phyloP scores from a whole-genome alignment of 2,329 filamentous ascomycete species.

The Penicillium sp. region DNA sequence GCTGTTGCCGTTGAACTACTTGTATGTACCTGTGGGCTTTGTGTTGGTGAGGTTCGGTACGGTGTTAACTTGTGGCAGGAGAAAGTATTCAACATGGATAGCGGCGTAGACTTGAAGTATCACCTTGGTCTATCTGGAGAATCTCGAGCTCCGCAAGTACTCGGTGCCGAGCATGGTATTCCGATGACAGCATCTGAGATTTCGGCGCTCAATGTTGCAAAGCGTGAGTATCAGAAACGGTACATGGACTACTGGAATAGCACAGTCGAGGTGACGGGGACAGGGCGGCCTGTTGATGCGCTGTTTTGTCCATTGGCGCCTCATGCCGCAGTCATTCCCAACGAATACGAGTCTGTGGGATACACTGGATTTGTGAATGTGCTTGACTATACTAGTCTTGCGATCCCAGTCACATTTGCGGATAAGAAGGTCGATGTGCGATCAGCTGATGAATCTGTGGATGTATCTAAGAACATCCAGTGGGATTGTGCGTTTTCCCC shows the following conservation, averaged over 20 bases:
- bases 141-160: slow-evolving; percentile 45
- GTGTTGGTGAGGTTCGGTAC: not conserved
- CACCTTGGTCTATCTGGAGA: slow-evolving; percentile 58
- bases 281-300: slow-evolving; percentile 54
- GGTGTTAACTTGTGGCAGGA: slow-evolving; percentile 21
- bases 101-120: slow-evolving; percentile 51
- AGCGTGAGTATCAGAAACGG: slow-evolving; percentile 55
- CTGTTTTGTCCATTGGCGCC: slow-evolving; percentile 45
- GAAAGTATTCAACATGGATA: slow-evolving; percentile 41
- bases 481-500: slow-evolving; percentile 46
- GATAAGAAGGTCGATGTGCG: slow-evolving; percentile 52
- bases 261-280: slow-evolving; percentile 51
- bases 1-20: slow-evolving; percentile 38
- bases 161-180: slow-evolving; percentile 31
- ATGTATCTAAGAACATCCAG: slow-evolving; percentile 47
- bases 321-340: slow-evolving; percentile 42
- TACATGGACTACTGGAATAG: slow-evolving; percentile 66
- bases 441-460: slow-evolving; percentile 39
- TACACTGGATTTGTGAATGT: slow-evolving; percentile 52
- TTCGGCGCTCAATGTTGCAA: slow-evolving; percentile 51
- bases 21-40: slow-evolving; percentile 29
- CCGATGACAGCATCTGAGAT: slow-evolving; percentile 45
- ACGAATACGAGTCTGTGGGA: slow-evolving; percentile 47
- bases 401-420: slow-evolving; percentile 56
- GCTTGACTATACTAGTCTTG: slow-evolving; percentile 55